Evolutionary conservation across 2,329 filamentous ascomycete species (phyloP).

Genomic region (Pseudogymnoascus sp.): DNA sequence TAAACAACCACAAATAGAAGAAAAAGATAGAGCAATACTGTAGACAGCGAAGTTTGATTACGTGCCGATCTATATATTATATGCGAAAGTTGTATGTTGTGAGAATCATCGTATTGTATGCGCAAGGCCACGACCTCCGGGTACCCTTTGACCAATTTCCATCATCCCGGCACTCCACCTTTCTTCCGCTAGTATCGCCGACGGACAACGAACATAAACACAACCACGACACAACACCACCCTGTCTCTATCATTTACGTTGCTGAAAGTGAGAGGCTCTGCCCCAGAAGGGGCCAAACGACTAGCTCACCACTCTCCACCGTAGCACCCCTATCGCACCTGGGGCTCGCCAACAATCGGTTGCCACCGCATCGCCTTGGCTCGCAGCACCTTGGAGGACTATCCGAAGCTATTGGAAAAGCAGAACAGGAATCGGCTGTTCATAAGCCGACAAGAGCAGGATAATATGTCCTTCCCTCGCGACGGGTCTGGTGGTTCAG

Average conservation of each 20-base stretch:
- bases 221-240: background rate
- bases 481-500: background rate
- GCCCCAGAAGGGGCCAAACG: conserved; percentile 5
- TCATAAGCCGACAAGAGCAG: background rate
- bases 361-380: background rate
- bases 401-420: background rate
- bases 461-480: background rate
- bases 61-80: background rate
- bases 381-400: conserved; percentile 2
- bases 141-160: conserved; percentile 2
- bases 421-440: background rate
- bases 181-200: background rate
- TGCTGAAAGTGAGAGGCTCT: conserved; percentile 5
- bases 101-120: background rate
- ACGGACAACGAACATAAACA: conserved; percentile 4
- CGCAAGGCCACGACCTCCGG: background rate
- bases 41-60: background rate
- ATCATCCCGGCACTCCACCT: conserved; percentile 2
- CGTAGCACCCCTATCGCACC: background rate
- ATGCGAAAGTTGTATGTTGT: background rate
- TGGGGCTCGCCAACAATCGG: background rate
- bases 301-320: background rate
- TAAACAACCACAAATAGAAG: background rate
- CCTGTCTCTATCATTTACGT: background rate
- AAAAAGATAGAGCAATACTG: background rate